Conservation (phyloP, 805 yeast genomes). For the Osmozyma mogii region DNA sequence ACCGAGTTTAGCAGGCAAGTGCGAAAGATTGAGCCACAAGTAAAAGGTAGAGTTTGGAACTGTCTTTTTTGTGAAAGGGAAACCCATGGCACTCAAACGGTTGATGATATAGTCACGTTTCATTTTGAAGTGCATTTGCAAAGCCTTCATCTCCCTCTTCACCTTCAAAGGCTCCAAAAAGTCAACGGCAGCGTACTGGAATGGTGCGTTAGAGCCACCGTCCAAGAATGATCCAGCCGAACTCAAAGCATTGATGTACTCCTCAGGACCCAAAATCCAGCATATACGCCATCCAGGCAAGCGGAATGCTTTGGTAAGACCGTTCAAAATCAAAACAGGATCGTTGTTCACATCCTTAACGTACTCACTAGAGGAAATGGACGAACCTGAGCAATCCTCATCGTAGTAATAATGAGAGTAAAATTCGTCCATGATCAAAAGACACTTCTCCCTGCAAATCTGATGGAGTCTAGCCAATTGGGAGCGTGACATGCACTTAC, state of each 20-base stretch:
- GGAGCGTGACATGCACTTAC: constrained; percentile 39
- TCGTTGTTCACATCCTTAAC: constrained; percentile 49
- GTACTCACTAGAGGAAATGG: constrained; percentile 42
- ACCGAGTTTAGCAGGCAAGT: constrained; percentile 47
- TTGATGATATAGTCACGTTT: constrained; percentile 48
- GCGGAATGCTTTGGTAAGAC: constrained; percentile 53
- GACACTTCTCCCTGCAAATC: constrained; percentile 45
- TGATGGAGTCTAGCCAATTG: constrained; percentile 44
- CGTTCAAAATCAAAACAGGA: constrained; percentile 53
- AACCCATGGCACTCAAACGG: constrained; percentile 47
- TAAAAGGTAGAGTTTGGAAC: constrained; percentile 54
- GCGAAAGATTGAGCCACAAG: constrained; percentile 49
- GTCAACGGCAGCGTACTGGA: constrained; percentile 52
- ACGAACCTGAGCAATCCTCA: constrained; percentile 45
- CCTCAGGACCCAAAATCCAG: constrained; percentile 58
- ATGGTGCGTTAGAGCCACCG: constrained; percentile 56
- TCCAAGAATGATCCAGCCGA: constrained; percentile 55
- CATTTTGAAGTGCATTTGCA: constrained; percentile 48
- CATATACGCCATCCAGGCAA: constrained; percentile 61
- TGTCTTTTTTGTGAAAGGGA: constrained; percentile 33
- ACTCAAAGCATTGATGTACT: constrained; percentile 45
- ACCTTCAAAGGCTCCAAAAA: constrained; percentile 46
- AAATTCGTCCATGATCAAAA: constrained; percentile 57
- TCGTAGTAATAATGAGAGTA: constrained; percentile 52
- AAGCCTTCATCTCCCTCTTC: constrained; percentile 45